Base-by-base conservation (phyloP, 2,329 filamentous ascomycete genomes). In the Coleophoma crateriformis region DNA sequence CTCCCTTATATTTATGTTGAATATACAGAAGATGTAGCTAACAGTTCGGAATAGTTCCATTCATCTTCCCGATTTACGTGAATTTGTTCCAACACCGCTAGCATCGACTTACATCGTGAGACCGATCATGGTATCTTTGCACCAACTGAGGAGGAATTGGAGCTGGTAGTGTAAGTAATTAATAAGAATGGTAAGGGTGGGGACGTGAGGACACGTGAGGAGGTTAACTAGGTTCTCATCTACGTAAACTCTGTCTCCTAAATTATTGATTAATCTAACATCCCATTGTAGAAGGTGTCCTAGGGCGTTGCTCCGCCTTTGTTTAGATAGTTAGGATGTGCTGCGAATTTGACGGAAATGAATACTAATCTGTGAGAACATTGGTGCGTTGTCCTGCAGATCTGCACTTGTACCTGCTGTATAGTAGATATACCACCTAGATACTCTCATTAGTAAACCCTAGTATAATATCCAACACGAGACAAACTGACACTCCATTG, bases 371-470 rank as follows among this genome's bases (percentile, higher is more conserved):
- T 54, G 72, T 69, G 3, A 81, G 67, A 17, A 77, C 79, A 49
- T 81, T 73, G 4, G 71, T 61, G 11, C 73, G 69, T 61, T 82
- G 78, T 2, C 69, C 68, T 33, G 73, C 1, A 80, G 63, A 52
- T 77, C 68, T 3, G 63, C 66, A 2, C 62, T 61, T 20, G 66
- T 67, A 1, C 77, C 76, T 1, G 76, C 74, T 0, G 77, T 76
- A 59, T 81, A 82, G 64, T 81, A 82, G 37, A 82, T 71, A 50
- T 77, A 81, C 77, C 78, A 75, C 33, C 58, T 57, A 19, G 13
- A 34, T 15, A 15, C 8, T 4, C 27, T 27, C 27, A 4, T 27
- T 27, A 27, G 27, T 27, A 27, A 27, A 27, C 6, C 5, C 27
- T 27, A 27, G 27, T 10, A 27, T 10, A 7, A 10, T 10, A 27